Conservation (phyloP, 1,139 yeast species). For the Geotrichum bryndzae region DNA sequence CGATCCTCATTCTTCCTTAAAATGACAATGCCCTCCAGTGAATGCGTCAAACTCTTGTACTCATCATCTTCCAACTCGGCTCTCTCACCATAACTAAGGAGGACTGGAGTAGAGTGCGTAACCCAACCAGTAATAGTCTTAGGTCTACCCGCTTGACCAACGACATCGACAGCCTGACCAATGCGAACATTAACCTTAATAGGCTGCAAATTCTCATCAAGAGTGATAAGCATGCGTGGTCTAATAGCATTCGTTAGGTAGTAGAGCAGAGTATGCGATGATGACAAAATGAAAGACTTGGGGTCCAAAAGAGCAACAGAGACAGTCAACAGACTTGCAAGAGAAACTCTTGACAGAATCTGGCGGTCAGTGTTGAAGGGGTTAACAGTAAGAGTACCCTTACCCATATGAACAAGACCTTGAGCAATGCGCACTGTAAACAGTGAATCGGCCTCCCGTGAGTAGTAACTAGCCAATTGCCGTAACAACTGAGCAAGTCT, state of each 20-base stretch:
- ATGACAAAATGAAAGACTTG: slow-evolving; percentile 53
- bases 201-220: slow-evolving; percentile 83
- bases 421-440: slow-evolving; percentile 94
- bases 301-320: slow-evolving; percentile 84
- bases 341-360: slow-evolving; percentile 77
- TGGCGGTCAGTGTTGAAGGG: slow-evolving; percentile 90
- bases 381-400: slow-evolving; percentile 83
- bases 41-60: slow-evolving; percentile 72
- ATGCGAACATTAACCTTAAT: slow-evolving; percentile 94
- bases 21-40: slow-evolving; percentile 90
- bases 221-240: slow-evolving; percentile 89
- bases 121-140: slow-evolving; percentile 99
- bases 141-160: slow-evolving; percentile 98
- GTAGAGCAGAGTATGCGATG: slow-evolving; percentile 75
- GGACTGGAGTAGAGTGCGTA: slow-evolving; percentile 94
- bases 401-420: slow-evolving; percentile 91
- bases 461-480: slow-evolving; percentile 89
- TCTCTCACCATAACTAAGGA: slow-evolving; percentile 87
- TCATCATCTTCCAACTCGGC: slow-evolving; percentile 97
- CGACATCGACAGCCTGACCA: slow-evolving; percentile 97
- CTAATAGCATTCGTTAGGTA: slow-evolving; percentile 84
- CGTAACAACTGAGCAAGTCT: slow-evolving; percentile 92
- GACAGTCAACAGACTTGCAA: slow-evolving; percentile 85
- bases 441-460: slow-evolving; percentile 82
- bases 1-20: slow-evolving; percentile 85